These are phyloP conservation scores for Alisma plantagoaquatica DNA, from an alignment of 106 monocot species.

Conservation along the genomic window DNA sequence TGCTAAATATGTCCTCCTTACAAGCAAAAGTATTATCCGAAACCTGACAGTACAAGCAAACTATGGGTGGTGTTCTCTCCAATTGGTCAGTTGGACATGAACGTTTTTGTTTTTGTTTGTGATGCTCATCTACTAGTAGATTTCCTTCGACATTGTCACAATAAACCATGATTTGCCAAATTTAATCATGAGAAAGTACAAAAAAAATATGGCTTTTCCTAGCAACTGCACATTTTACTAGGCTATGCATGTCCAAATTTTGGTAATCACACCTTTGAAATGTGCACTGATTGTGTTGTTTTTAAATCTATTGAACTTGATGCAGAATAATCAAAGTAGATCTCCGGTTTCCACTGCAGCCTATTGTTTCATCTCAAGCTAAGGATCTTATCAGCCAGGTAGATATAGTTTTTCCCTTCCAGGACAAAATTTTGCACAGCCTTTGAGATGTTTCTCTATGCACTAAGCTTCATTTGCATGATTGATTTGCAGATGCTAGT, in stretches of 20 bases:
- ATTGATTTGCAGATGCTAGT: conserved; percentile 67
- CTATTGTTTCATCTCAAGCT: conserved; percentile 60
- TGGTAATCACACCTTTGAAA: too few species aligned
- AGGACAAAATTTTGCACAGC: not conserved
- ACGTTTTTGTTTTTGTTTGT: too few species aligned
- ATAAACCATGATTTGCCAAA: not conserved
- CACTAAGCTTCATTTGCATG: not conserved
- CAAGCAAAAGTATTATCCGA: too few species aligned
- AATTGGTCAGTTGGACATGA: too few species aligned
- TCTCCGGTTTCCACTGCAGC: conserved; percentile 80
- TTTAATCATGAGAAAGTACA: not conserved
- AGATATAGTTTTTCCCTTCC: not conserved
- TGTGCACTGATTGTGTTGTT: not conserved
- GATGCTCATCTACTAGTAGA: not conserved
- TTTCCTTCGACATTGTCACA: not conserved
- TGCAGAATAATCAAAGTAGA: conserved; percentile 96
- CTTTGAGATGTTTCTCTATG: not conserved
- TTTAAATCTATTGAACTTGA: not conserved
- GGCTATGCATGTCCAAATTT: too few species aligned
- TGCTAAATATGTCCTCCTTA: too few species aligned
- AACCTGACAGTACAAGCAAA: too few species aligned
- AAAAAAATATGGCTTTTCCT: too few species aligned
- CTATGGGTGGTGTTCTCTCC: too few species aligned
- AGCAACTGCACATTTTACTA: too few species aligned
- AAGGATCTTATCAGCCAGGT: conserved; percentile 97